Conservation (phyloP, 306 rosid genomes). For the Prunus kanzakura region DNA sequence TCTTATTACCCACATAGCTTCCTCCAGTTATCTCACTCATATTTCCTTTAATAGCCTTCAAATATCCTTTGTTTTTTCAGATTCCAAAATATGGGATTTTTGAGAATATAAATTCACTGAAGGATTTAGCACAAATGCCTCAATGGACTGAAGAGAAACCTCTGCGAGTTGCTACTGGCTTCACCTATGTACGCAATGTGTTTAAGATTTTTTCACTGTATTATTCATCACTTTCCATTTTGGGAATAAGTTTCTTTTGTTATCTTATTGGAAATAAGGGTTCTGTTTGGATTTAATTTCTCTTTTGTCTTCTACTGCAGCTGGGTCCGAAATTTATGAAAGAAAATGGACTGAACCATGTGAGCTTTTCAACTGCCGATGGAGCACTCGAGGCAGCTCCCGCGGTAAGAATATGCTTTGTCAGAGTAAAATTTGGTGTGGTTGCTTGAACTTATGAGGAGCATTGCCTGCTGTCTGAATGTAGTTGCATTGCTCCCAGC, state of each 20-base stretch:
- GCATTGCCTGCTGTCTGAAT: not conserved
- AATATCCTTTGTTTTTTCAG: conserved; percentile 38
- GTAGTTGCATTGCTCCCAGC: not conserved
- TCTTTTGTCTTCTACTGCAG: conserved; percentile 38
- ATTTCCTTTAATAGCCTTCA: conserved; percentile 1
- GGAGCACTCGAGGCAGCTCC: conserved; percentile 99
- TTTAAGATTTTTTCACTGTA: conserved; percentile 6
- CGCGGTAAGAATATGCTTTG: conserved; percentile 53
- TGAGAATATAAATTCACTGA: conserved; percentile 73
- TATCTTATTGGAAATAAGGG: not conserved
- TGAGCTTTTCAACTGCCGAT: conserved; percentile 83
- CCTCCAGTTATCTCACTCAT: not conserved
- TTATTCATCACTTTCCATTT: not conserved
- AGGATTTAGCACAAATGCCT: conserved; percentile 80
- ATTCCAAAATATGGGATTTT: conserved; percentile 89
- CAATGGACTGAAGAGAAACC: conserved; percentile 81
- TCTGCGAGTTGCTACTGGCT: conserved; percentile 92
- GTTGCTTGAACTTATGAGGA: not conserved
- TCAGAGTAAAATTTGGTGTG: not conserved
- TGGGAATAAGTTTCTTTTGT: not conserved
- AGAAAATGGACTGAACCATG: conserved; percentile 79
- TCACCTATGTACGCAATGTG: conserved; percentile 58
- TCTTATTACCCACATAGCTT: not conserved
- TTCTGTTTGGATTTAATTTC: conserved; percentile 11
- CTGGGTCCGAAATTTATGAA: conserved; percentile 85